A percentile compares a stretch with the other conserved stretches of the same genome.
Conservation (phyloP, 306 rosid genomes). For the Casuarina glauca region DNA sequence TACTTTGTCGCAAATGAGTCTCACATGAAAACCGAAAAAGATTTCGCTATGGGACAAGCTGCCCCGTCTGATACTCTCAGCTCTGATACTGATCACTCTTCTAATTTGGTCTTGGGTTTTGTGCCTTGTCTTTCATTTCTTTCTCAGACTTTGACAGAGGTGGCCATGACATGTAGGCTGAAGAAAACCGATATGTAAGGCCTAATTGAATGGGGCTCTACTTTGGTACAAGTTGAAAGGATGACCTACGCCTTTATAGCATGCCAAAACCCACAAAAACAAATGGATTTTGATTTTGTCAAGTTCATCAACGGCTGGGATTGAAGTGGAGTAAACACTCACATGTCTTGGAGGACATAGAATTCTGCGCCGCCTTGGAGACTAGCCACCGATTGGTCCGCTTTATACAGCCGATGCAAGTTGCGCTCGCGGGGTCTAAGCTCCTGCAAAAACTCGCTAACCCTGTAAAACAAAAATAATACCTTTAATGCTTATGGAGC, state of each 20-base stretch:
- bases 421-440: background rate
- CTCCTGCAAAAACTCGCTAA: no score
- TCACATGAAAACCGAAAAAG: conserved; percentile 1
- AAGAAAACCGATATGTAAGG: conserved; percentile 2
- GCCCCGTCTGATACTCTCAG: conserved; percentile 57
- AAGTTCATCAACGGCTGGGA: background rate
- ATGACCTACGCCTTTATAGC: background rate
- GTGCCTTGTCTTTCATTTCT: conserved; percentile 70
- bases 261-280: background rate
- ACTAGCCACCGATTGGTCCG: background rate
- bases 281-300: background rate
- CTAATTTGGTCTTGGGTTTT: conserved; percentile 48
- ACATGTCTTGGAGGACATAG: background rate
- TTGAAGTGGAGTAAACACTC: background rate
- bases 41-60: conserved; percentile 32
- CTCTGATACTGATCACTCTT: conserved; percentile 54
- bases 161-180: conserved; percentile 53
- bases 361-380: background rate
- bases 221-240: background rate
- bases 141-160: conserved; percentile 68
- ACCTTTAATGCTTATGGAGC: no score
- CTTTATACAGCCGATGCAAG: background rate
- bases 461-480: no score
- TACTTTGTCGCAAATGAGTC: conserved; percentile 39
- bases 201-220: conserved; percentile 23